Evolutionary conservation across 2,329 filamentous ascomycete species (phyloP).

Genomic region (Chlorencoelia australis): DNA sequence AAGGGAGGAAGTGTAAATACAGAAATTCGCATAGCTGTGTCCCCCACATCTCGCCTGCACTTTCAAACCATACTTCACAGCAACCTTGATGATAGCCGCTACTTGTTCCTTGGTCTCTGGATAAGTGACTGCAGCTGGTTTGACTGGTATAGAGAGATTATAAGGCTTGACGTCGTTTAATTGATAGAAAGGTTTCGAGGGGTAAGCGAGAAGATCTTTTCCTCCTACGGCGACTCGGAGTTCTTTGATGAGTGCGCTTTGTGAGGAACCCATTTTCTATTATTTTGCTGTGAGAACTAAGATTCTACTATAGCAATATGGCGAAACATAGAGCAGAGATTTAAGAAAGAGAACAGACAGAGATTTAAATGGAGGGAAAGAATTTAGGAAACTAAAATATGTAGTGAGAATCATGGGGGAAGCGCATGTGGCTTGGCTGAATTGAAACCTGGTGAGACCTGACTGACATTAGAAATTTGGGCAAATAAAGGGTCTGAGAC

Average conservation of each 20-base stretch:
- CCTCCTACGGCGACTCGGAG: constrained; percentile 12
- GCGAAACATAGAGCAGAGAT: too few relatives aligned
- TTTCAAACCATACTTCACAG: constrained; percentile 31
- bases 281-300: too few relatives aligned
- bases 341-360: too few relatives aligned
- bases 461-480: too few relatives aligned
- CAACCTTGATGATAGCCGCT: constrained; percentile 36
- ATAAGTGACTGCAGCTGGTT: constrained; percentile 14
- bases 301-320: too few relatives aligned
- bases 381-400: too few relatives aligned
- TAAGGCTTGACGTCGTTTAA: constrained; percentile 15
- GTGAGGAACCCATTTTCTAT: too few relatives aligned
- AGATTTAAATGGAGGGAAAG: too few relatives aligned
- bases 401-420: too few relatives aligned
- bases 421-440: too few relatives aligned
- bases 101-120: constrained; percentile 28
- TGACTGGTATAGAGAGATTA: constrained; percentile 15
- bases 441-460: too few relatives aligned
- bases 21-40: constrained; percentile 41
- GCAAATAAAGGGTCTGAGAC: too few relatives aligned
- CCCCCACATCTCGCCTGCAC: constrained; percentile 43
- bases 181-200: constrained; percentile 13
- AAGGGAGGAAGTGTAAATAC: constrained; percentile 1
- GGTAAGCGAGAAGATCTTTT: constrained; percentile 15
- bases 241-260: constrained; percentile 5